These are phyloP conservation scores for Xylaria venustula DNA, from an alignment of 495 filamentous ascomycete genomes.

Conservation along the genomic window DNA sequence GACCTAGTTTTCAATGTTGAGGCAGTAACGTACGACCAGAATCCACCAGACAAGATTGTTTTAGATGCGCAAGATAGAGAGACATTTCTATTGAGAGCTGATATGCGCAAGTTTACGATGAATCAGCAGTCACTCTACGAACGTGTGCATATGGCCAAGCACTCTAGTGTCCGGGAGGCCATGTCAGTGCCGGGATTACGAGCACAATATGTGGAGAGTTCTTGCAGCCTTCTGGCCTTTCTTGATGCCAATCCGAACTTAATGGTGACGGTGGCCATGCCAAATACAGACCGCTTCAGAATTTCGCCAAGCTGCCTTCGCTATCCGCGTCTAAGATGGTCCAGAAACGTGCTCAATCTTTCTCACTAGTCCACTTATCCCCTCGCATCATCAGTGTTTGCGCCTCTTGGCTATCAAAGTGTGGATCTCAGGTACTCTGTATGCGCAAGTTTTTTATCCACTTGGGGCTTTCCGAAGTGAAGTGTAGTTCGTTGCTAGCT, in stretches of 20 bases:
- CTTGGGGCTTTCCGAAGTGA: neutral
- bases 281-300: no score
- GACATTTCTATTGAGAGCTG: neutral
- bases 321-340: slow-evolving; percentile 15
- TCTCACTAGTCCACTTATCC: slow-evolving; percentile 23
- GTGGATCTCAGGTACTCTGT: neutral
- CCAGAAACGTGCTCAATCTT: slow-evolving; percentile 33
- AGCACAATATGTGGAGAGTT: neutral
- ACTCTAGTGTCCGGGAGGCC: neutral
- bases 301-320: slow-evolving; percentile 10
- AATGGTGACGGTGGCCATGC: neutral
- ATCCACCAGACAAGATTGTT: neutral
- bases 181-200: neutral
- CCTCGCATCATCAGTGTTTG: neutral
- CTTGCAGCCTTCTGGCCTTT: neutral
- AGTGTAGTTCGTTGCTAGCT: neutral
- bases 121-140: neutral
- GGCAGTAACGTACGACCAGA: neutral
- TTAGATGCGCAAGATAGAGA: neutral
- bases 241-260: neutral
- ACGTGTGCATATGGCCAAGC: neutral
- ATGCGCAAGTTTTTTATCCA: neutral
- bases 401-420: neutral
- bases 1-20: neutral
- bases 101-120: slow-evolving; percentile 3